Base-by-base conservation (phyloP, 805 yeast species). In the Starmerella gropengiesseri region DNA sequence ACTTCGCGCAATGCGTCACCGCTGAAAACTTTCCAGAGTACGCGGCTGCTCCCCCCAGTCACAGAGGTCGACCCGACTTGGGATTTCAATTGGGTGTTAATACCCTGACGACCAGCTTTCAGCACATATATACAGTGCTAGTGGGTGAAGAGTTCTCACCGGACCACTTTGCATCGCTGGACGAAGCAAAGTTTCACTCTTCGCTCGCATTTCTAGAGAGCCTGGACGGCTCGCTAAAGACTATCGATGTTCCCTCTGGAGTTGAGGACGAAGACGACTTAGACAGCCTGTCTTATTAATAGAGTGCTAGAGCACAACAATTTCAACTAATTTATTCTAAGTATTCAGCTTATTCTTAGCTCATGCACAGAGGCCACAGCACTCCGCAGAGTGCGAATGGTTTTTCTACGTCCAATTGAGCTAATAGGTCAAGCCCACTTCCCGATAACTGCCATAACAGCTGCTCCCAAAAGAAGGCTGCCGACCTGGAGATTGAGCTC, bases 1-100 rank as follows among this genome's bases (percentile, higher is more conserved):
- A 91, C 63, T 91, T 91, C 69, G 97, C 97, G 1, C 94, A 87
- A 58, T 81, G 94, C 55, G 79, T 85, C 13, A 81, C 85, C 25
- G 75, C 75, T 3, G 78, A 74, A 32, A 74, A 73, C 45, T 49
- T 66, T 14, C 62, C 68, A 0, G 59, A 59, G 13, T 54, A 60
- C 12, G 68, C 71, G 14, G 69, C 73, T 1, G 79, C 77, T 41
- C 94, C 95, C 3, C 95, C 96, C 1, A 65, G 60, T 31, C 77
- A 78, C 53, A 74, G 75, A 1, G 62, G 68, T 8, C 58, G 63
- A 30, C 77, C 84, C 2, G 99, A 91, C 61, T 57, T 63, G 48
- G 99, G 99, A 1, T 91, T 85, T 59, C 62, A 86, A 31, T 70
- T 89, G 40, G 99, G 99, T 0, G 60, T 91, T 29, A 62, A 66